Conservation (phyloP, 192 early-diverging fungal genomes). For the Gryganskiella cystojenkinii region DNA sequence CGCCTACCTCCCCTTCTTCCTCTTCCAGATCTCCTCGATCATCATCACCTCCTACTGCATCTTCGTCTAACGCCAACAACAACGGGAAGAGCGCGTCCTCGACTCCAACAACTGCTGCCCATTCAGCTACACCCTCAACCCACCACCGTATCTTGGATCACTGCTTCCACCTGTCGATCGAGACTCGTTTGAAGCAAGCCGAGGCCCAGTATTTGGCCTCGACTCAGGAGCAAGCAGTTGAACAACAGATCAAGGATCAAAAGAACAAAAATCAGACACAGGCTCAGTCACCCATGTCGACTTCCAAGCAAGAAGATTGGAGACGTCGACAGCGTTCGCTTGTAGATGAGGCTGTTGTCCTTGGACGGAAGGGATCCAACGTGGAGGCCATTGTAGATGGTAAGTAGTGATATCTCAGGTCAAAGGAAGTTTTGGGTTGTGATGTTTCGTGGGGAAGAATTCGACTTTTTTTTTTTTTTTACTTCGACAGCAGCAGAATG, state of each 20-base stretch:
- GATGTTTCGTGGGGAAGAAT: neutral
- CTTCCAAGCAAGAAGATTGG: conserved; percentile 30
- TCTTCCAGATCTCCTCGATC: conserved; percentile 37
- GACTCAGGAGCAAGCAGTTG: conserved; percentile 50
- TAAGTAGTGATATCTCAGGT: conserved; percentile 6
- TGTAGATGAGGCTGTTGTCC: conserved; percentile 45
- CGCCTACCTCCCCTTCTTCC: conserved; percentile 6
- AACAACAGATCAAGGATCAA: conserved; percentile 18
- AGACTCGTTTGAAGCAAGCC: conserved; percentile 62
- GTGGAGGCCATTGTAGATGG: conserved; percentile 52
- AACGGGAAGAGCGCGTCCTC: neutral
- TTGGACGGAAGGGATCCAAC: conserved; percentile 42
- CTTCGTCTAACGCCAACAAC: neutral
- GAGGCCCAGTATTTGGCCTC: conserved; percentile 53
- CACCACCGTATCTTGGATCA: conserved; percentile 65
- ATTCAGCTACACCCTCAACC: conserved; percentile 44
- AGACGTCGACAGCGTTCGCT: conserved; percentile 23
- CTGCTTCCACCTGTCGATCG: conserved; percentile 61
- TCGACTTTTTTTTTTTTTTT: conserved; percentile 7
- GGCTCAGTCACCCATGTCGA: neutral
- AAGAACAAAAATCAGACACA: neutral
- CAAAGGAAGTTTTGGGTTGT: neutral
- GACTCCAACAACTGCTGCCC: neutral
- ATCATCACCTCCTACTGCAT: conserved; percentile 17
- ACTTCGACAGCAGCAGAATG: neutral